Conservation (phyloP, 305 asterid species). For the Rubia balearica region DNA sequence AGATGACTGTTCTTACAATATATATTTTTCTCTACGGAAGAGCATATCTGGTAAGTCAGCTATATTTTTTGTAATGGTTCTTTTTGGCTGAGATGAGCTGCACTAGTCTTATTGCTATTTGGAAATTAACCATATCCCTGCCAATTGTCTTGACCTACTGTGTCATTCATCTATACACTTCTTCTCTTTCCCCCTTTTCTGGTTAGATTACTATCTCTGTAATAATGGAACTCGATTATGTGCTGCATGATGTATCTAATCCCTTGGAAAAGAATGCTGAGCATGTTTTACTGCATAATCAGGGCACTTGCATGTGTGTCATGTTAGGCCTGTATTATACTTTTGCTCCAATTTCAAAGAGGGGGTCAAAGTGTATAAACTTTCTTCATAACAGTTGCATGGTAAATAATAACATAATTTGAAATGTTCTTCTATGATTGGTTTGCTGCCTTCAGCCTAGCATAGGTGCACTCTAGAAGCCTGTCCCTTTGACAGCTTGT, state of each 20-base stretch:
- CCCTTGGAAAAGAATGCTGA: background rate
- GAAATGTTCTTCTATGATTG: background rate
- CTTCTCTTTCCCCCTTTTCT: background rate
- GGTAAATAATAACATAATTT: too few relatives aligned
- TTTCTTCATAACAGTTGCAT: background rate
- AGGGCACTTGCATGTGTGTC: background rate
- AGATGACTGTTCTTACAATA: constrained; percentile 98
- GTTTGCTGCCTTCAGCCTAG: constrained; percentile 4
- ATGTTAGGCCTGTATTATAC: background rate
- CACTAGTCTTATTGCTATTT: background rate
- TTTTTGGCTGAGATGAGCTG: background rate
- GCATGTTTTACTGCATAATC: background rate
- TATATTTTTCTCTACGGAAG: constrained; percentile 91
- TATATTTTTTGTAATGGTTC: constrained; percentile 5
- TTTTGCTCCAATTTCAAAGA: too few relatives aligned
- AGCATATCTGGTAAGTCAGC: constrained; percentile 75
- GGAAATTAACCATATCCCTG: background rate
- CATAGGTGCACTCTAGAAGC: background rate
- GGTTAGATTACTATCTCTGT: background rate
- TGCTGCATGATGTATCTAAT: too few relatives aligned
- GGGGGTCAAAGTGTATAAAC: too few relatives aligned
- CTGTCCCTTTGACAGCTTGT: background rate
- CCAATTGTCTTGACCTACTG: background rate
- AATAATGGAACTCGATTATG: background rate
- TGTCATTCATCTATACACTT: background rate